phyloP scores from a whole-genome alignment of 2,329 filamentous ascomycete species.

The Pseudomassariella vexata region DNA sequence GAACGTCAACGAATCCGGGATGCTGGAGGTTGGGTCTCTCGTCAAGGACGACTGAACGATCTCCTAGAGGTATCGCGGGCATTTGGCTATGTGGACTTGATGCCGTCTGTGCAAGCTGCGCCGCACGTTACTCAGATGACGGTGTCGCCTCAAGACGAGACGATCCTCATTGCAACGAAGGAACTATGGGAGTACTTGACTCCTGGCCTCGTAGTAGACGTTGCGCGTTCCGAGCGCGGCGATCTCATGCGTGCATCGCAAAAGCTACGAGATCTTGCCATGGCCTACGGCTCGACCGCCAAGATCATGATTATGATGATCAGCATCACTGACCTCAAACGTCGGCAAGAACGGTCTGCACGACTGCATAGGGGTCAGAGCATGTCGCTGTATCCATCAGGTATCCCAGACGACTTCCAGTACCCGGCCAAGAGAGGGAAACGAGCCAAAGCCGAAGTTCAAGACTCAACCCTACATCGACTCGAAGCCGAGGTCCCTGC shows the following conservation, averaged over 20 bases:
- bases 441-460: constrained; percentile 56
- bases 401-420: constrained; percentile 65
- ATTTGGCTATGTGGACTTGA: constrained; percentile 89
- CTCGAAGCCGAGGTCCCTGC: constrained; percentile 88
- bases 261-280: constrained; percentile 88
- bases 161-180: constrained; percentile 82
- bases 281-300: constrained; percentile 86
- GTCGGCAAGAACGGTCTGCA: constrained; percentile 65
- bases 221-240: constrained; percentile 76
- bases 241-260: constrained; percentile 95
- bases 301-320: constrained; percentile 99
- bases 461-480: constrained; percentile 80
- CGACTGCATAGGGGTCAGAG: constrained; percentile 70
- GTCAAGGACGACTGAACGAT: constrained; percentile 91
- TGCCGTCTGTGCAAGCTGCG: constrained; percentile 88
- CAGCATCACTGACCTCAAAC: constrained; percentile 84
- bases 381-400: constrained; percentile 76
- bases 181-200: constrained; percentile 95
- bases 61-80: constrained; percentile 84
- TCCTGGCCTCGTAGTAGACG: constrained; percentile 84
- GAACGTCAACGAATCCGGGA: constrained; percentile 89
- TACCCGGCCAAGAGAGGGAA: constrained; percentile 58
- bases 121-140: constrained; percentile 75
- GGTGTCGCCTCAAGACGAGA: constrained; percentile 84
- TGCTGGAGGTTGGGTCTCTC: constrained; percentile 91